Evolutionary conservation across 202 grass and related monocot genomes (phyloP), one percentile per base, ranked within the genome.

Genomic region (Alloteropsis angusta): DNA sequence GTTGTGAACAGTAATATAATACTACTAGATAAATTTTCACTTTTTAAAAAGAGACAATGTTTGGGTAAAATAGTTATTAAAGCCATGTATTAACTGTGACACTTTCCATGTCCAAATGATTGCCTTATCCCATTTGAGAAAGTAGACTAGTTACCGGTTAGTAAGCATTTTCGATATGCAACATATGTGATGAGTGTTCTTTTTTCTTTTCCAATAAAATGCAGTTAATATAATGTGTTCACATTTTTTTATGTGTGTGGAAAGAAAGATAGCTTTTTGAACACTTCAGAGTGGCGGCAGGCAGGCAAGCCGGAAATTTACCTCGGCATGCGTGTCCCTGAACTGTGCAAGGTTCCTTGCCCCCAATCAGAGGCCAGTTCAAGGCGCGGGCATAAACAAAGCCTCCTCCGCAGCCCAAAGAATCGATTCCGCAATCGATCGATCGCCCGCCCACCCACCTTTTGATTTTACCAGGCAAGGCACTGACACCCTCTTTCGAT

Each of bases 401-500:
- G 63, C 73, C 85, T 65, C 60, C 68, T 50, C 77, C 43, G 74
- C 82, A 56, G n/a, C 60, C 47, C 89, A 84, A 80, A 66, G 91
- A 88, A 93, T 88, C 79, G 86, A 90, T 88, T 90, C 88, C 81
- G 53, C 39, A 9, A 69, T 59, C 68, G 67, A 82, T 73, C 58
- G 23, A 74, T 53, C 46, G 2, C 19, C 25, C 23, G 9, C 7
- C 41, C 34, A n/a, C 34, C 34, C 34, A 4, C 34, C 14, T 21
- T 83, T 85, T 72, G 83, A 71, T 82, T 58, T 58, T 80, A 76
- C 81, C 74, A 15, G 41, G 16, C 1, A 9, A 62, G 30, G 4
- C 10, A 62, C 60, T 75, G 71, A 16, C 82, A n/a, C 64, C 37
- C 3, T 70, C 76, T 74, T 84, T 88, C 67, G 55, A 72, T 63